Conservation (phyloP, 2,329 filamentous ascomycete genomes). For the Mycosphaerella sp. region DNA sequence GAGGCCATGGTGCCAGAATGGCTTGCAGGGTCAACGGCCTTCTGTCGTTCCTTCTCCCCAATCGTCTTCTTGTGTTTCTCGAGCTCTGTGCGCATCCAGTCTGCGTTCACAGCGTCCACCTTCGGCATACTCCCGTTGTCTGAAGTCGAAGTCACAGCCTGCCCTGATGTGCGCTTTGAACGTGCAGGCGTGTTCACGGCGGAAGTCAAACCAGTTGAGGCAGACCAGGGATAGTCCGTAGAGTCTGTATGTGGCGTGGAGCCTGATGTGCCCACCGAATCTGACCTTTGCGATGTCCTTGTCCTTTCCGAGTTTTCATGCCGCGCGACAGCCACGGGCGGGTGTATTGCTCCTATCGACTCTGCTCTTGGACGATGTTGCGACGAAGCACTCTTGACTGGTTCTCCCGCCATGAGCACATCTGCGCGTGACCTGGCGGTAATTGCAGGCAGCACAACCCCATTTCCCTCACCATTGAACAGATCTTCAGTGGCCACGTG, state of each 20-base stretch:
- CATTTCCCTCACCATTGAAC: constrained; percentile 15
- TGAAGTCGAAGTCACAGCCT: constrained; percentile 24
- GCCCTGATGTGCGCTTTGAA: constrained; percentile 39
- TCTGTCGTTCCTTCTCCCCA: constrained; percentile 18
- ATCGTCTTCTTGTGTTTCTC: constrained; percentile 34
- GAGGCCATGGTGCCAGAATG: constrained; percentile 1
- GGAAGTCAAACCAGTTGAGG: constrained; percentile 40
- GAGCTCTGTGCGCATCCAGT: constrained; percentile 41
- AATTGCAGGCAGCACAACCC: constrained; percentile 8
- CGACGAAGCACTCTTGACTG: constrained; percentile 7
- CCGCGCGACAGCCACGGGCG: constrained; percentile 29
- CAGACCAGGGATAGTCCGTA: constrained; percentile 36
- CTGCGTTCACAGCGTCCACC: constrained; percentile 35
- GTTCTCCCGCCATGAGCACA: constrained; percentile 23
- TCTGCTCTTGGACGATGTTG: constrained; percentile 17
- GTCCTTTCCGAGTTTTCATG: constrained; percentile 29
- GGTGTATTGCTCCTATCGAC: constrained; percentile 18
- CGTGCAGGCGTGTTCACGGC: constrained; percentile 36
- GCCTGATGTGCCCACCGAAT: constrained; percentile 29
- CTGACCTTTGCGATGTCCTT: constrained; percentile 23
- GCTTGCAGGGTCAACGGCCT: constrained; percentile 12
- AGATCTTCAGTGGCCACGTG: constrained; percentile 20
- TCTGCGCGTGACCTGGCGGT: constrained; percentile 26
- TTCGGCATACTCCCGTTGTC: constrained; percentile 30
- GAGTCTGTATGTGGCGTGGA: constrained; percentile 39